Base-by-base conservation (phyloP, 116 monocot genomes). In the Cymodocea nodosa region DNA sequence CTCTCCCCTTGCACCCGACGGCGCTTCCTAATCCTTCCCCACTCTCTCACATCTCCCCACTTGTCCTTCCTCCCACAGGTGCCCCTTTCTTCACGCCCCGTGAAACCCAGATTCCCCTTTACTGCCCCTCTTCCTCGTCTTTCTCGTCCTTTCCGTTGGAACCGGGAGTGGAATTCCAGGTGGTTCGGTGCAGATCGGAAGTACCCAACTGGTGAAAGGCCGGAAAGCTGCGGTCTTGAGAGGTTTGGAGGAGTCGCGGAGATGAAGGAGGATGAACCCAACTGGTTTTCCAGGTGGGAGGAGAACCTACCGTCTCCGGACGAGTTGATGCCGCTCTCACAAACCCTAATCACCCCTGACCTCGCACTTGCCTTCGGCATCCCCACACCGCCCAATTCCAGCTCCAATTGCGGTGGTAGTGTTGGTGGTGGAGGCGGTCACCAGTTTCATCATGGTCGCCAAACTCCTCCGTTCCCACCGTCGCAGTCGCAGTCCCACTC, bases 301-400 rank as follows among this genome's bases (percentile, higher is more conserved):
- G 77, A 74, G 58, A 71, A 80, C 50, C 75, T 84, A 2, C 84
- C 84, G 8, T 52, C 51, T 4, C 84, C 73, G 10, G 81, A 84
- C 52, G 80, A 84, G 75, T 80, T 84, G 39, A 78, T 64, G 65
- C 81, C 84, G 15, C 80, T 84, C 48, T 78, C 78, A 50, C 73
- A 84, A 52, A 69, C 81, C 52, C 84, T 84, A 55, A 84, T 84
- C 69, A 80, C 84, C 13, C 78, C 80, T 15, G 78, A 81, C 63
- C 81, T 80, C 57, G 80, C 84, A 58, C 70, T 79, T 24, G 76
- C 76, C 60, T 84, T 84, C 65, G 77, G 62, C 69, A 73, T 76
- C 73, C 34, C 56, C 56, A 34, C 59, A 36, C 23, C 51, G 56
- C 40, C 55, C 50, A 56, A 56, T 56, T 71, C 67, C 20, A 57